phyloP scores from a whole-genome alignment of 1,284 basidiomycete genomes.

The Mycena sp. region DNA sequence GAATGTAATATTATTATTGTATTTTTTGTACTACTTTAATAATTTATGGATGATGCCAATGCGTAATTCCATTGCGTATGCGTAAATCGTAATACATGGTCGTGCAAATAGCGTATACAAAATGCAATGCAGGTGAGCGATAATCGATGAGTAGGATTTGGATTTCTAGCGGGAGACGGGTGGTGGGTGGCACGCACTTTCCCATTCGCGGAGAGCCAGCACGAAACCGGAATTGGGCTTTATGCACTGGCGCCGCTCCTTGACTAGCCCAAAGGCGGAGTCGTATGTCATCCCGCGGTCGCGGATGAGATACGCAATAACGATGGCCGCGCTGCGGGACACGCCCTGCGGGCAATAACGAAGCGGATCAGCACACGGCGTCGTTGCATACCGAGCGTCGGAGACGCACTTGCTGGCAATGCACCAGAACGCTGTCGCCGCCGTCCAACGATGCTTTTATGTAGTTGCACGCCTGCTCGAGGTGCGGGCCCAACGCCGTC shows the following conservation, averaged over 20 bases:
- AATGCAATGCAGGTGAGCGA: too few relatives aligned
- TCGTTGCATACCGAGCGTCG: background rate
- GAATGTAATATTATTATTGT: too few relatives aligned
- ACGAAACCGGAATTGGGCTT: too few relatives aligned
- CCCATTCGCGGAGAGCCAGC: too few relatives aligned
- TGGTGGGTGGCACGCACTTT: too few relatives aligned
- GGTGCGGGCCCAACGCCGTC: constrained; percentile 61
- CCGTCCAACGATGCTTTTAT: constrained; percentile 58
- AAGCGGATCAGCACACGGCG: constrained; percentile 24
- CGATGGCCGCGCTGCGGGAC: constrained; percentile 63
- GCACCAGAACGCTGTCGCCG: constrained; percentile 68
- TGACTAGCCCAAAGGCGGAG: constrained; percentile 56
- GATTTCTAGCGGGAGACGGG: too few relatives aligned
- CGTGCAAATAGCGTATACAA: too few relatives aligned
- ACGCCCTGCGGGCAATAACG: constrained; percentile 50
- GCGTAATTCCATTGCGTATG: too few relatives aligned
- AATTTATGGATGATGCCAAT: too few relatives aligned
- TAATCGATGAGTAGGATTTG: too few relatives aligned
- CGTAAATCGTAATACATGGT: too few relatives aligned
- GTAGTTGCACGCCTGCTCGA: constrained; percentile 64
- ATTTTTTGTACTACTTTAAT: too few relatives aligned
- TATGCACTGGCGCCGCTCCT: constrained; percentile 41
- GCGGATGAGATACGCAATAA: constrained; percentile 67
- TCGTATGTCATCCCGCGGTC: constrained; percentile 64
- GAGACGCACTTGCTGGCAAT: constrained; percentile 68